Evolutionary conservation across 2,329 filamentous ascomycete genomes (phyloP).

Genomic region (Ophiostoma sp.): DNA sequence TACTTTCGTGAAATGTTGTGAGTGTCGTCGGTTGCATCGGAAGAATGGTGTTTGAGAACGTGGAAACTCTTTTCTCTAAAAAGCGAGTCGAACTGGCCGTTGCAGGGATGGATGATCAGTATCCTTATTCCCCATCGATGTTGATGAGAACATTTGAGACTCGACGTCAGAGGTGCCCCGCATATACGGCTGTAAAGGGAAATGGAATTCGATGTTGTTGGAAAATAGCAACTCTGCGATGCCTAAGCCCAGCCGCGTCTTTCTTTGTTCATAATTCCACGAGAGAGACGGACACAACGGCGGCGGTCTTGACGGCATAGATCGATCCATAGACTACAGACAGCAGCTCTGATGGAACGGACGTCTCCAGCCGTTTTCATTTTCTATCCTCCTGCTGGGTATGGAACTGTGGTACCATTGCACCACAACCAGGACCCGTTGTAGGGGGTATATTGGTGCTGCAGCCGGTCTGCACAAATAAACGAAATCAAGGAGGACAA

Average conservation of each 20-base stretch:
- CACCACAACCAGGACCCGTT: background rate
- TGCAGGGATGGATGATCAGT: background rate
- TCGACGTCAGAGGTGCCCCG: background rate
- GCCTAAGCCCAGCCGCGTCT: background rate
- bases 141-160: no score
- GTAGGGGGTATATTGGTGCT: background rate
- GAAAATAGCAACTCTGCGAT: background rate
- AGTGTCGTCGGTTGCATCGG: background rate
- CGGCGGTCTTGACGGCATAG: background rate
- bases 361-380: background rate
- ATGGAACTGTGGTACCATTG: background rate
- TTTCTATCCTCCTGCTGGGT: background rate
- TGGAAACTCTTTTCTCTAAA: background rate
- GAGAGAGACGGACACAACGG: background rate
- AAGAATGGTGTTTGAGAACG: background rate
- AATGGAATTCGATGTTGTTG: background rate
- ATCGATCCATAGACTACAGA: background rate
- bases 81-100: background rate
- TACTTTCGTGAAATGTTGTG: background rate
- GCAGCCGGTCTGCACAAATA: conserved; percentile 1
- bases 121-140: background rate
- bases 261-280: background rate
- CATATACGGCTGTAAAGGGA: background rate
- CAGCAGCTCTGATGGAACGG: background rate
- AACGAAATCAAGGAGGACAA: background rate